Base-by-base conservation (phyloP, 2,329 filamentous ascomycete genomes). In the Bipolaris bicolor region DNA sequence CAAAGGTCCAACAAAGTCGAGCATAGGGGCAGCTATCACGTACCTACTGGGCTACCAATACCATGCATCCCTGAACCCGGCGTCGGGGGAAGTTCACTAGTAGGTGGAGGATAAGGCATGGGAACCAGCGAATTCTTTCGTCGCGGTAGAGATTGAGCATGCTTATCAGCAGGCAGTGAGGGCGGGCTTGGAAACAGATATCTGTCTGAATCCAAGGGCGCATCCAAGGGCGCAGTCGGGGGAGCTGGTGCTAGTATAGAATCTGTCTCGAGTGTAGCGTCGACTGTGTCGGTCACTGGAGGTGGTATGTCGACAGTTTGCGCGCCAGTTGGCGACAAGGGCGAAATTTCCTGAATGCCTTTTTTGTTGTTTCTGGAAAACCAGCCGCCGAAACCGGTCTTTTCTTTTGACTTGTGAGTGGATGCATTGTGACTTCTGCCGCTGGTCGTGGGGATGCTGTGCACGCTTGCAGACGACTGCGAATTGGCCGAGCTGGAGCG, bases 311-410 rank as follows among this genome's bases (percentile, higher is more conserved):
- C 63, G 48, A 65, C 64, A 50, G 54, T 39, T 9, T 58, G 49
- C 3, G 64, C 44, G 44, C 61, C 64, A 52, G 51, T 39, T 10
- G 57, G 47, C 3, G 65, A 49, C 16, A 66, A 49, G 15, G 60
- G 57, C 5, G 63, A 52, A 15, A 70, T 69, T 49, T 70, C 67
- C 48, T 67, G 66, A 33, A 70, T 55, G n/a, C 63, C 64, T 50
- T 69, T 67, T 31, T 59, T 63, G 22, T 50, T 61, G 10, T 51
- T 65, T 49, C 66, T 70, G 48, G 63, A 54, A 49, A 68, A 69
- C 62, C 60, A 68, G 29, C 56, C 54, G 34, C 62, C 61, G 46
- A 66, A 57, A 16, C 53, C 49, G 22, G 37, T 58, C 50, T 61
- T 63, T 16, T 55, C 57, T 26, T 29, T 57, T 31, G 65, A 57